Percentiles rank a stretch among this genome's conserved stretches.
Conservation (phyloP, 495 filamentous ascomycete genomes). For the Pyrenula massariospora region DNA sequence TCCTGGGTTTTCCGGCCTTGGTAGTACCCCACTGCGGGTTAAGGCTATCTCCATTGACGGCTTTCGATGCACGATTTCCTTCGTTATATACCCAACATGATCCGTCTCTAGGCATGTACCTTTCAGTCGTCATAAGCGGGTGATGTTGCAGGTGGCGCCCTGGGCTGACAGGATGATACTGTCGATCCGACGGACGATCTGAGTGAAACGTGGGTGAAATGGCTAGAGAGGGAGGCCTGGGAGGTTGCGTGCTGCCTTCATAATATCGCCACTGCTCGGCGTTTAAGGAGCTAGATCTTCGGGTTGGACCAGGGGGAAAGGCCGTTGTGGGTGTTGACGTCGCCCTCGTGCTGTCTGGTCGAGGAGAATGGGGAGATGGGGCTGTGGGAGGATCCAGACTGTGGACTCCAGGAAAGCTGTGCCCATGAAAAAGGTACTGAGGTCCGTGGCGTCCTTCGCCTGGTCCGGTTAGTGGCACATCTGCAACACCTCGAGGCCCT, state of each 20-base stretch:
- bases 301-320: not conserved
- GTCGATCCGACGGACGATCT: not conserved
- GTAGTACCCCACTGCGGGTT: conserved; percentile 91
- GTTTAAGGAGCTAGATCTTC: not conserved
- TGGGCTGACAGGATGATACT: not conserved
- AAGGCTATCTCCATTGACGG: conserved; percentile 74
- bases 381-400: not conserved
- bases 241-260: not conserved
- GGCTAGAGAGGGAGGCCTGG: not conserved
- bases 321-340: not conserved
- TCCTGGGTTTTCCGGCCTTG: conserved; percentile 84
- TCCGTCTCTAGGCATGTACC: conserved; percentile 60
- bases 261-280: not conserved
- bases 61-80: conserved; percentile 68
- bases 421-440: not conserved
- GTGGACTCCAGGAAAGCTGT: not conserved
- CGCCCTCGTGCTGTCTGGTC: not conserved
- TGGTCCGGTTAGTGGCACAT: not conserved
- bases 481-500: not conserved
- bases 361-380: not conserved
- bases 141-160: not conserved
- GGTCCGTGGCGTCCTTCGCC: not conserved
- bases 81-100: conserved; percentile 83
- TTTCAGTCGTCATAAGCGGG: conserved; percentile 36
- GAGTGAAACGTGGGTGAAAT: not conserved